A percentile compares a stretch with the other conserved stretches of the same genome.
Evolutionary conservation across 2,329 filamentous ascomycete species (phyloP).

Genomic region (Aureobasidium sp.): DNA sequence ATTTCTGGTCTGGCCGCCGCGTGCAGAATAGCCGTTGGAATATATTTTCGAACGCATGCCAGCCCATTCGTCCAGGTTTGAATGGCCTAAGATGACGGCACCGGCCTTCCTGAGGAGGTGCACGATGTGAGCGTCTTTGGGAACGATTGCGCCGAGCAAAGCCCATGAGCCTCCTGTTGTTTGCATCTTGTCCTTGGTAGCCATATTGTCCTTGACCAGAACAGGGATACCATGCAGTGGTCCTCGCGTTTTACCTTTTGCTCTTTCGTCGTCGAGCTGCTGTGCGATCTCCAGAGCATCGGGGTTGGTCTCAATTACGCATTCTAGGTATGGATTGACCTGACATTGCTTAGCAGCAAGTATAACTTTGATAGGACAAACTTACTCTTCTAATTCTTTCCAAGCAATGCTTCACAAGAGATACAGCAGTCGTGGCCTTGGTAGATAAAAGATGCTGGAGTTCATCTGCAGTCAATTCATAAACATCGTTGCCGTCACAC

Average conservation of each 20-base stretch:
- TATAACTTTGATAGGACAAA: neutral
- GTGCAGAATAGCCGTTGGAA: slow-evolving; percentile 17
- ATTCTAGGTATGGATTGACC: slow-evolving; percentile 16
- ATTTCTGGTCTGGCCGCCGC: slow-evolving; percentile 18
- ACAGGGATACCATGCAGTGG: slow-evolving; percentile 39
- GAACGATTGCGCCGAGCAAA: slow-evolving; percentile 16
- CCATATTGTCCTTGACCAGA: slow-evolving; percentile 33
- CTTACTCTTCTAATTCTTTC: slow-evolving; percentile 15
- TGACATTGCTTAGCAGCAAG: neutral
- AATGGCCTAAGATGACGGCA: slow-evolving; percentile 18
- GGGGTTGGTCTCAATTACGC: slow-evolving; percentile 15
- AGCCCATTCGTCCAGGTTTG: slow-evolving; percentile 20
- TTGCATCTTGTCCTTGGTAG: slow-evolving; percentile 20
- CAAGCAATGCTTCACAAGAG: slow-evolving; percentile 3
- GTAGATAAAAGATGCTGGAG: slow-evolving; percentile 12
- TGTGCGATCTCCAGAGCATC: slow-evolving; percentile 29
- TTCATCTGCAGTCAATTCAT: slow-evolving; percentile 8
- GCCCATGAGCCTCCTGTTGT: slow-evolving; percentile 20
- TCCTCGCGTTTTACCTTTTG: slow-evolving; percentile 30
- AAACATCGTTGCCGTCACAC: slow-evolving; percentile 12
- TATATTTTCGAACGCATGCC: slow-evolving; percentile 16
- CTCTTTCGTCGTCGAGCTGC: slow-evolving; percentile 35
- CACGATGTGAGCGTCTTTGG: slow-evolving; percentile 17
- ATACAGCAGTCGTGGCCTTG: slow-evolving; percentile 1
- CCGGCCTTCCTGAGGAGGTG: slow-evolving; percentile 18